Percentiles rank a stretch among this genome's conserved stretches.
Conservation (phyloP, 129 eudicot species). For the Daucus carota region DH1_v3.0 NC_030381.2:17114001-17114500, state of each 20-base stretch:
- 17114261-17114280: conserved; percentile 10
- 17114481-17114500: neutral
- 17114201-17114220: conserved; percentile 76
- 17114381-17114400: conserved; percentile 45
- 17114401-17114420: conserved; percentile 35
- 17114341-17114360: conserved; percentile 20
- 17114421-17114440: conserved; percentile 28
- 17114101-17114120: conserved; percentile 78
- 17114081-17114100: conserved; percentile 49
- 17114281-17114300: conserved; percentile 23
- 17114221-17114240: conserved; percentile 91
- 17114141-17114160: conserved; percentile 54
- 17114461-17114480: conserved; percentile 16
- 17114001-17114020: conserved; percentile 38
- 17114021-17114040: conserved; percentile 19
- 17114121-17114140: conserved; percentile 49
- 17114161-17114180: conserved; percentile 64
- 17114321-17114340: conserved; percentile 10
- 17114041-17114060: conserved; percentile 51
- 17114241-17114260: conserved; percentile 6
- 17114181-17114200: conserved; percentile 84
- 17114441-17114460: conserved; percentile 27
- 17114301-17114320: conserved; percentile 23
- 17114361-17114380: conserved; percentile 32
- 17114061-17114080: conserved; percentile 56